Base-by-base conservation (phyloP, 371 early-diverging fungal genomes). In the Nematocida sp. region DNA sequence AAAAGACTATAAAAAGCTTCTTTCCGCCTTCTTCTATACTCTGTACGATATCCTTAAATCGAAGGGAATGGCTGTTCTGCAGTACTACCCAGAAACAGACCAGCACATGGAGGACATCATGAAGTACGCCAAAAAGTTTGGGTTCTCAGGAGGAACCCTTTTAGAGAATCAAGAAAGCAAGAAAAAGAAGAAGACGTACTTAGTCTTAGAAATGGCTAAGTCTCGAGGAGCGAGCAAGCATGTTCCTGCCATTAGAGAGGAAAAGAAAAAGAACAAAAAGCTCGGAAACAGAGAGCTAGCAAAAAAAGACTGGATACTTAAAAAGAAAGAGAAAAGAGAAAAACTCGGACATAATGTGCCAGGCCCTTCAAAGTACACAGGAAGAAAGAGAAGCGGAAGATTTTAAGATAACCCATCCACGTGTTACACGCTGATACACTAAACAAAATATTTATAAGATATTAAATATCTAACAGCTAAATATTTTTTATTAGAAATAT, bases 1-100 rank as follows among this genome's bases (percentile, higher is more conserved):
- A 79, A 79, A 82, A 35, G 36, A 87, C 86, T 78, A 91, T 91
- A 79, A 85, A 87, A 96, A 95, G 20, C 86, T 88, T 57, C 86
- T 98, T 13, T 84, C 84, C 49, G 86, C 89, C 2, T 97, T 98
- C 82, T 97, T 98, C 78, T 87, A 89, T 2, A 91, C 92, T 0
- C 84, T 96, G 25, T 95, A 92, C 82, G 89, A 89, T 32, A 86
- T 91, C 2, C 82, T 95, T 65, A 85, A 88, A 50, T 86, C 91
- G 25, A 93, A 94, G 3, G 92, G 92, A 7, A 86, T 92, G 42
- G 94, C 94, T 28, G 89, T 96, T 13, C 92, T 97, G 83, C 99
- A 98, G 86, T 95, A 97, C 80, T 97, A 97, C 84, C 94, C 95
- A 0, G 93, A 95, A 80, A 91, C 90, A 82, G 91, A 93, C 61